Evolutionary conservation across 2,329 filamentous ascomycete genomes (phyloP), one percentile per base, ranked within the genome.

Genomic region (Tolypocladium ovalisporum): DNA sequence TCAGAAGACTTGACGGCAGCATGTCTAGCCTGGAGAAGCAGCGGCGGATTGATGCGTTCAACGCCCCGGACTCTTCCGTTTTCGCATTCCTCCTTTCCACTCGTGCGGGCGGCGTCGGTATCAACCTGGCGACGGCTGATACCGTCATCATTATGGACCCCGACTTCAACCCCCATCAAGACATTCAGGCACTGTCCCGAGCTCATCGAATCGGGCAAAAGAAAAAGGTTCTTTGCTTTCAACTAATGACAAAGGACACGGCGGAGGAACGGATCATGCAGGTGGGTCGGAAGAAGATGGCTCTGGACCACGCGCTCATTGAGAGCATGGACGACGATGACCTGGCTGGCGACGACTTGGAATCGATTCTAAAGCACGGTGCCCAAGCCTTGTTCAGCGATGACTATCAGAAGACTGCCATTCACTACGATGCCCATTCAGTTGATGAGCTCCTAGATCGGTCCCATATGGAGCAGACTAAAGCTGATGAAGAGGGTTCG

Each of bases 71-170:
- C 56, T 97, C 93, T 0, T 75, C 82, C 0, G 76, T 95, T 0
- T 99, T 97, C 69, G 91, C 88, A 0, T 97, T 99, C 72, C 74
- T 99, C 22, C 79, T 99, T 0, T 97, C 93, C 0, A 99, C 95
- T 4, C 86, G 94, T 61, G 92, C 95, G 22, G 94, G 94, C 56
- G 94, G 95, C 66, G 93, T 99, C 0, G 95, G 94, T 19, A 99
- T 99, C 76, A 99, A 99, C 68, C 79, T 99, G 57, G 94, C 94
- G 0, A 96, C 92, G 9, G 94, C 94, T 3, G 94, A 99, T 67
- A 99, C 94, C 0, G 95, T 99, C 60, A 97, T 99, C 62, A 97
- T 99, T 62, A 84, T 97, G 63, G 92, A 99, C 65, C 90, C 90
- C 0, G 94, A 99, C 68, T 97, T 96, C 77, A 99, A 99, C 61